Base-by-base conservation (phyloP, 768 basidiomycete genomes). In the Gyrodon lividus region DNA sequence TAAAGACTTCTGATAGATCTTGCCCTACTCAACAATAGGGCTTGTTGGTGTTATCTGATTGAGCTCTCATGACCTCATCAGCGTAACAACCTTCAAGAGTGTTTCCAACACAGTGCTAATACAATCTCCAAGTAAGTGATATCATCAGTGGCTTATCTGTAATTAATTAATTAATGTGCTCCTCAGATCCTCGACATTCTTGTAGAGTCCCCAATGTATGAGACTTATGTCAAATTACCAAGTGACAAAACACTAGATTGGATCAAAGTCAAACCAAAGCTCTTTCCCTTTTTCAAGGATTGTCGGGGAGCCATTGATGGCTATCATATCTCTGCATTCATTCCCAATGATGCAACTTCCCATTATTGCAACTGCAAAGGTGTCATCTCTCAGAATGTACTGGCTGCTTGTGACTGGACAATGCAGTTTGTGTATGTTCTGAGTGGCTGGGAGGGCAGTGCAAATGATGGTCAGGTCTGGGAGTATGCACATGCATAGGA, bases 381-480 rank as follows among this genome's bases (percentile, higher is more conserved):
- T 4, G 37, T n/a, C 12, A 13, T 60, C 6, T 49, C 59, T 12
- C 59, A 60, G 30, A 60, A 60, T 19, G 50, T 43, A 14, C 50
- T 60, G 3, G 49, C 52, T 3, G 14, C 34, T 1, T 60, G 59
- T 7, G 40, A 60, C 44, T 47, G 45, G 3, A 31, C 55, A 24
- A 24, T 52, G 16, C 16, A 37, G 9, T 59, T 52, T 22, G 35
- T 37, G 2, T 59, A 59, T n/a, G 39, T 47, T 5, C 43, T 59
- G 43, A 39, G 48, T 8, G 47, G 59, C 1, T 60, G 47, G 49
- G 57, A 60, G 30, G 48, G 59, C 5, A 54, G 54, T 16, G 39
- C 48, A 4, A 38, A 57, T 16, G 54, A 60, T 48, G 48, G 38
- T 0, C 12, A 30, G 2, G 44, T 60, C 4, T 59, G 44, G 39